Evolutionary conservation across 1,139 yeast genomes (phyloP).

Genomic region (Hanseniaspora sp.): DNA sequence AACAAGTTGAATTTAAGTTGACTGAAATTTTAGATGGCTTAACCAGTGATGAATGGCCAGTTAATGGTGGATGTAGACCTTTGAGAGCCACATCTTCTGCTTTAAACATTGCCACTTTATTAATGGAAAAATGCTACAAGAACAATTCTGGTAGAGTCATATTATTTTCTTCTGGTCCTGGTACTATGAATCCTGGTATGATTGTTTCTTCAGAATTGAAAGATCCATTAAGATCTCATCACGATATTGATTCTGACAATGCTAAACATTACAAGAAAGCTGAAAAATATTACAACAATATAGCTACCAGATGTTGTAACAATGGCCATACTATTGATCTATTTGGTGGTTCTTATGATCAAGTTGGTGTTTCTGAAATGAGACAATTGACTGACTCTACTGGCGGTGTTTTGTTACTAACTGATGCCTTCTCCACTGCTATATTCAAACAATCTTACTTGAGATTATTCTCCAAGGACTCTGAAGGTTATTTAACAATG

Average conservation of each 20-base stretch:
- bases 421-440: conserved; percentile 94
- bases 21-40: conserved; percentile 71
- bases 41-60: conserved; percentile 84
- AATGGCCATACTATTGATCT: conserved; percentile 86
- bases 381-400: conserved; percentile 76
- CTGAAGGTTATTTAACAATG: conserved; percentile 71
- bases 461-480: conserved; percentile 76
- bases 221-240: conserved; percentile 95
- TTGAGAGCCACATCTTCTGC: conserved; percentile 93
- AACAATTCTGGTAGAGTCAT: conserved; percentile 85
- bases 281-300: conserved; percentile 64
- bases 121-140: conserved; percentile 77
- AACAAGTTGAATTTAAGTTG: conserved; percentile 77
- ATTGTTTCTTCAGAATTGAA: conserved; percentile 84
- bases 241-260: conserved; percentile 79
- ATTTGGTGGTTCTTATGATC: conserved; percentile 96
- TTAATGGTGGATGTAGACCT: conserved; percentile 77
- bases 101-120: conserved; percentile 66
- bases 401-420: conserved; percentile 82
- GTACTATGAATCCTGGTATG: conserved; percentile 90
- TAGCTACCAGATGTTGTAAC: conserved; percentile 62
- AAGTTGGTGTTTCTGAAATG: conserved; percentile 96
- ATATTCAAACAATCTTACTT: conserved; percentile 90
- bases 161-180: conserved; percentile 89
- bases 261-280: conserved; percentile 93